Base-by-base conservation (phyloP, 345 rosid species). In the Fremontodendron californicum region DNA sequence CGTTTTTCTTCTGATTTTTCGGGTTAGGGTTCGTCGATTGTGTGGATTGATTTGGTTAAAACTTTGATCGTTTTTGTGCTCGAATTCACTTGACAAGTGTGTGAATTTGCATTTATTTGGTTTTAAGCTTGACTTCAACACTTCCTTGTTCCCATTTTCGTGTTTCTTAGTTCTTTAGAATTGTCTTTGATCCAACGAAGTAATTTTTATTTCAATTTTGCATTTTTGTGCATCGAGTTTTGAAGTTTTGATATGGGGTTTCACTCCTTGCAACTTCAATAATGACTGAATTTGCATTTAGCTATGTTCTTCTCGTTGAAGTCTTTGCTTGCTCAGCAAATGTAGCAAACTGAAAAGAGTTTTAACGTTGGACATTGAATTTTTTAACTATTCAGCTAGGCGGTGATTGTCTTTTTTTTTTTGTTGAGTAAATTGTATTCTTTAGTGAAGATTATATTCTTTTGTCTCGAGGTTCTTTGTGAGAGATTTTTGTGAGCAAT, bases 21-120 rank as follows among this genome's bases (percentile, higher is more conserved):
- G 35, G 74, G n/a, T 27, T 60, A 60, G 80, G 72, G 55, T 58
- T 76, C 78, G 40, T 21, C 6, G 69, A 68, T 76, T 67, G 63
- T 57, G 61, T 48, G n/a, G 25, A 52, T 69, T 67, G 64, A 31
- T 81, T 57, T 52, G 5, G 8, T 78, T 72, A 31, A 33, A 23
- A 37, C 13, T 18, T 73, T 29, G 21, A 62, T 33, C 11, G 16
- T 23, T 43, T 60, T 15, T 23, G 39, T 43, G 74, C 18, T 71
- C 8, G 43, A 31, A 71, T 29, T 31, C 60, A 31, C 55, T 71
- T 29, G 27, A 19, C 27, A 48, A 48, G 74, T 71, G 40, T 29
- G 40, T 46, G 7, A 48, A 31, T 49, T 49, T 71, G 74, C 49
- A 49, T 49, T 31, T 3, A 6, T 45, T 25, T 68, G 54, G 37